Conservation (phyloP, 2,329 filamentous ascomycete genomes). For the Didymella pinodella region DNA sequence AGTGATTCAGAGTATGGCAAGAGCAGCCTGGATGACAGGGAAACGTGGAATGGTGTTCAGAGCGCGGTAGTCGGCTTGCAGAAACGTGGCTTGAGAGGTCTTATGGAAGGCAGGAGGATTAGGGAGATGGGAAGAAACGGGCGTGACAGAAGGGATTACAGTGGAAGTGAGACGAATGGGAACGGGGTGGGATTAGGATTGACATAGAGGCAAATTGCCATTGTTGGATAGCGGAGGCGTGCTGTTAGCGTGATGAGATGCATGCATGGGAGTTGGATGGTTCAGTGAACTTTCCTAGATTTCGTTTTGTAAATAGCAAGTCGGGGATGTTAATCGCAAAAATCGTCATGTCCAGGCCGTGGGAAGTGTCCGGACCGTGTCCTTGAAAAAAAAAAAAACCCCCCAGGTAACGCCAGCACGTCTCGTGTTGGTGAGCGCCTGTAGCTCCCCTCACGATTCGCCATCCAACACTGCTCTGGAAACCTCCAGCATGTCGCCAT, state of each 20-base stretch:
- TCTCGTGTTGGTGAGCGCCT: neutral
- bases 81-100: constrained; percentile 86
- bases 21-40: constrained; percentile 56
- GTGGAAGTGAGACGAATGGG: constrained; percentile 15
- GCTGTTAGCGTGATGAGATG: neutral
- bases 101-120: constrained; percentile 94
- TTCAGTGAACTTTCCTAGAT: constrained; percentile 4
- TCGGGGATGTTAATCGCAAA: neutral
- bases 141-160: constrained; percentile 15
- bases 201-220: constrained; percentile 2
- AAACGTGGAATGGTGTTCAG: constrained; percentile 81
- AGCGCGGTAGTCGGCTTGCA: constrained; percentile 94
- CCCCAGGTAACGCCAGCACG: neutral
- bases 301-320: constrained; percentile 19
- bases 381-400: neutral
- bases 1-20: constrained; percentile 47
- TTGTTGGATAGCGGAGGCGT: neutral
- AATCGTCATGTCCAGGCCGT: neutral
- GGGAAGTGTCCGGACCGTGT: neutral
- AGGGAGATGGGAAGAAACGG: constrained; percentile 69
- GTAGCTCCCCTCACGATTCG: no score
- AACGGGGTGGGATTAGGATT: constrained; percentile 17
- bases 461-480: no score
- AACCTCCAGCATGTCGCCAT: no score
- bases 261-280: constrained; percentile 10